These are phyloP conservation scores for Ceratobasidium sp. DNA, from an alignment of 1,284 basidiomycete species.

Conservation along the genomic window DNA sequence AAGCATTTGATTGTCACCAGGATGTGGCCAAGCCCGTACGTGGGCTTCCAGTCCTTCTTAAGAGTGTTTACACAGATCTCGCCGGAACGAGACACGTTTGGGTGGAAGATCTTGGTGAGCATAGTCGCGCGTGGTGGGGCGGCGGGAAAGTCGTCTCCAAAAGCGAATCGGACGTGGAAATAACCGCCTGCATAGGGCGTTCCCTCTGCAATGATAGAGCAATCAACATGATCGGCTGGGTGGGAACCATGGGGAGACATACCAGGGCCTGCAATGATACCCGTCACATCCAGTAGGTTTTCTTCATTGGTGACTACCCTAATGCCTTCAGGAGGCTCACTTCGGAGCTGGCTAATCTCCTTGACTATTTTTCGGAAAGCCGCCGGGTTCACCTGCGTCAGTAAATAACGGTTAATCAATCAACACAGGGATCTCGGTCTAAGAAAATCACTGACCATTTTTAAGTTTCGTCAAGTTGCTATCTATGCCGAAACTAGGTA, in stretches of 20 bases:
- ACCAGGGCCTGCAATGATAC: conserved; percentile 85
- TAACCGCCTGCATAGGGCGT: conserved; percentile 94
- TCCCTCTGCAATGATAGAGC: conserved; percentile 65
- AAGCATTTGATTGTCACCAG: conserved; percentile 93
- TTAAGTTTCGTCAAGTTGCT: neutral
- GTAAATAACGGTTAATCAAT: neutral
- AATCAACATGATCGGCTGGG: conserved; percentile 46
- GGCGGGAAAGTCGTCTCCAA: conserved; percentile 89
- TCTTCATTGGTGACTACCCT: conserved; percentile 85
- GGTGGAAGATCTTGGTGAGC: conserved; percentile 94
- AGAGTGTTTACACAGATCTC: conserved; percentile 98
- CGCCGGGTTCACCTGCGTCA: conserved; percentile 50
- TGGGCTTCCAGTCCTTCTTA: conserved; percentile 95
- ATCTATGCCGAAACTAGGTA: neutral
- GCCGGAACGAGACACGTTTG: conserved; percentile 88
- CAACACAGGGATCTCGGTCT: neutral
- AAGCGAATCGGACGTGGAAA: conserved; percentile 87
- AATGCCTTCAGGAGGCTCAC: conserved; percentile 87
- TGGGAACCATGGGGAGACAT: conserved; percentile 51
- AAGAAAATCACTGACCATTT: conserved; percentile 6
- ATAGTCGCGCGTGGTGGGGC: conserved; percentile 71
- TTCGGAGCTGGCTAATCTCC: conserved; percentile 81
- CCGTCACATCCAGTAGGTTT: conserved; percentile 82
- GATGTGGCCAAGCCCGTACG: conserved; percentile 92
- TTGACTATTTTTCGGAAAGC: conserved; percentile 71